Conservation (phyloP, 495 filamentous ascomycete species). For the Cetradonia linearis region DNA sequence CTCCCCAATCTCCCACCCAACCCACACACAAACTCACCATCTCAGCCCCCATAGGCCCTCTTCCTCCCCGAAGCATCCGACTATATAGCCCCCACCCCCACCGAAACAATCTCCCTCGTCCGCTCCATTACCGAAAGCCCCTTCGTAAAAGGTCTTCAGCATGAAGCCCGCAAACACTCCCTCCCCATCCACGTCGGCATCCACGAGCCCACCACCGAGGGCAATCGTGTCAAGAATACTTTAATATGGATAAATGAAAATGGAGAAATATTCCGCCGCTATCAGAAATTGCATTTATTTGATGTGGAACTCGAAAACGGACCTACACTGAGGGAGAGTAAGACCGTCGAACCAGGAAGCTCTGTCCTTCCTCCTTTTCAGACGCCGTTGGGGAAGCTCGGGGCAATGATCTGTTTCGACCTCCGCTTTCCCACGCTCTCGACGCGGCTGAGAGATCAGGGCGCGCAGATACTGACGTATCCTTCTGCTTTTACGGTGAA, state of each 20-base stretch:
- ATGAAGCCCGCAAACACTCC: constrained; percentile 46
- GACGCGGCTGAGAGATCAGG: constrained; percentile 52
- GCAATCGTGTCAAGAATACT: constrained; percentile 50
- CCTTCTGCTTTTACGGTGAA: constrained; percentile 86
- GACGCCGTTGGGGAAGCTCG: constrained; percentile 64
- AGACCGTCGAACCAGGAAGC: constrained; percentile 51
- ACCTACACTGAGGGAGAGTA: constrained; percentile 55
- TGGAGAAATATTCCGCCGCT: constrained; percentile 47
- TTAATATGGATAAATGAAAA: constrained; percentile 59
- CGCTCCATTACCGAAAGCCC: constrained; percentile 43
- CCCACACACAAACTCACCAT: constrained; percentile 11
- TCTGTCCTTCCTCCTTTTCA: constrained; percentile 56
- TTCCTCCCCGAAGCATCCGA: constrained; percentile 91
- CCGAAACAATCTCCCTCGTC: constrained; percentile 58
- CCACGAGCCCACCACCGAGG: constrained; percentile 59
- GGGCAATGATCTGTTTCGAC: constrained; percentile 81
- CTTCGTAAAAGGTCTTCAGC: constrained; percentile 65
- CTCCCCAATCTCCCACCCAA: background rate
- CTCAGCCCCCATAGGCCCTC: constrained; percentile 46
- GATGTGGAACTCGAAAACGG: constrained; percentile 59
- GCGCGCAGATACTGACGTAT: constrained; percentile 71
- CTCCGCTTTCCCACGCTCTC: constrained; percentile 73
- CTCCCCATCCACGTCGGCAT: constrained; percentile 82
- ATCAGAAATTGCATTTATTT: constrained; percentile 74
- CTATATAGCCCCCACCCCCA: constrained; percentile 61